Percentiles rank a stretch among this genome's conserved stretches.
Conservation (phyloP, 1,284 basidiomycete species). For the Sanguinoderma infundibulare region DNA sequence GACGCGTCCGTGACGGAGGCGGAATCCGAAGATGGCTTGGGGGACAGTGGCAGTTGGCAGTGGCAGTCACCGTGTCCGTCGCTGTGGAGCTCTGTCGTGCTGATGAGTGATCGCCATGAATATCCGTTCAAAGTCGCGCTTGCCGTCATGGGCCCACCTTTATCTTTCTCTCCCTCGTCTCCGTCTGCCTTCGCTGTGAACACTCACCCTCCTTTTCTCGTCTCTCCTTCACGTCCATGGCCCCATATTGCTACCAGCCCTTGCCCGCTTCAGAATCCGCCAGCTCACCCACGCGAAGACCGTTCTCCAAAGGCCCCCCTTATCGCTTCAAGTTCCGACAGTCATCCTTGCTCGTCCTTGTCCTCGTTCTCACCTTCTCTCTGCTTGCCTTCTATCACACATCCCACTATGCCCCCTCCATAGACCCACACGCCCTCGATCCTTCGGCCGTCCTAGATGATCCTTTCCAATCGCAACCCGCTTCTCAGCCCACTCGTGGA, state of each 20-base stretch:
- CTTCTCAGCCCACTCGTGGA: constrained; percentile 5
- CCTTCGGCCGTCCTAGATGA: neutral
- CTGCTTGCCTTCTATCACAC: constrained; percentile 17
- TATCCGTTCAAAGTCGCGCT: no score
- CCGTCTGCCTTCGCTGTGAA: no score
- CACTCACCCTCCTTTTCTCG: no score
- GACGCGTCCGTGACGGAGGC: no score
- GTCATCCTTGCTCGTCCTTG: constrained; percentile 13
- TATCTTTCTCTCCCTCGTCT: no score
- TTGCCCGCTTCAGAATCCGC: constrained; percentile 3
- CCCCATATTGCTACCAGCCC: neutral
- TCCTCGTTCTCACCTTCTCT: constrained; percentile 16
- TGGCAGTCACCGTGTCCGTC: no score
- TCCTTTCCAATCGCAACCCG: constrained; percentile 1
- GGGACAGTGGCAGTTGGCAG: no score
- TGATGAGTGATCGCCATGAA: no score
- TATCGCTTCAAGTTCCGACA: constrained; percentile 22
- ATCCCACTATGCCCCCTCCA: constrained; percentile 2
- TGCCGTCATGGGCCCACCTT: no score
- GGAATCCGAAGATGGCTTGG: no score
- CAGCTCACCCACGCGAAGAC: constrained; percentile 12
- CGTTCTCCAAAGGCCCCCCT: constrained; percentile 11
- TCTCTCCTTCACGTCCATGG: neutral
- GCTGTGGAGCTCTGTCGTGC: no score
- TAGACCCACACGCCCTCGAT: constrained; percentile 4